phyloP scores from a whole-genome alignment of 176 grass and related monocot genomes.

The Eragrostis nindensis region DNA sequence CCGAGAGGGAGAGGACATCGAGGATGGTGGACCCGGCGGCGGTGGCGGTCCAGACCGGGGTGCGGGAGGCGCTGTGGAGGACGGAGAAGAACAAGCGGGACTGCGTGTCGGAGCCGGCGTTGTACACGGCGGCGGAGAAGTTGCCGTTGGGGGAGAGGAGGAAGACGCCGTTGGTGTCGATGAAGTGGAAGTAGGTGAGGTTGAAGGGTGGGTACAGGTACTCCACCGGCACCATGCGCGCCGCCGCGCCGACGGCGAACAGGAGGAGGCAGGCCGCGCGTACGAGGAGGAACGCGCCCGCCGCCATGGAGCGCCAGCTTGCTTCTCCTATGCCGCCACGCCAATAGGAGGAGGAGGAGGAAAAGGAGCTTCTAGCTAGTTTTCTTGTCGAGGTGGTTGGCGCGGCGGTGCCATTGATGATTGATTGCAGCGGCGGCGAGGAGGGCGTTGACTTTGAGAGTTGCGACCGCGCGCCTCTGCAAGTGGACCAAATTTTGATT shows the following conservation, averaged over 20 bases:
- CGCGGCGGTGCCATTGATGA: background rate
- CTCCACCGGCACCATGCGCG: constrained; percentile 32
- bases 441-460: background rate
- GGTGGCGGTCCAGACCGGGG: constrained; percentile 71
- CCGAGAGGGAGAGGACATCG: constrained; percentile 56
- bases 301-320: constrained; percentile 24
- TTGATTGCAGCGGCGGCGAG: background rate
- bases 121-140: constrained; percentile 67
- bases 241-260: background rate
- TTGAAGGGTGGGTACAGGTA: constrained; percentile 71
- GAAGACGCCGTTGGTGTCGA: constrained; percentile 68
- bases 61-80: constrained; percentile 50
- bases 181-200: constrained; percentile 51
- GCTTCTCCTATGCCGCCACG: too few species aligned
- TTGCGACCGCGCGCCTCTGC: background rate
- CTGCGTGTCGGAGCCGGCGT: constrained; percentile 29
- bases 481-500: too few species aligned
- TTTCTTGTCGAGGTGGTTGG: background rate
- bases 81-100: constrained; percentile 75
- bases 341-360: background rate
- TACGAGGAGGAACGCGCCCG: background rate
- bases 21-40: constrained; percentile 37
- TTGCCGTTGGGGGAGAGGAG: constrained; percentile 50
- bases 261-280: background rate
- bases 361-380: background rate